A percentile compares a stretch with the other conserved stretches of the same genome.
Evolutionary conservation across 192 early-diverging fungal species (phyloP).

Genomic region (Geranomyces michiganensis): DNA sequence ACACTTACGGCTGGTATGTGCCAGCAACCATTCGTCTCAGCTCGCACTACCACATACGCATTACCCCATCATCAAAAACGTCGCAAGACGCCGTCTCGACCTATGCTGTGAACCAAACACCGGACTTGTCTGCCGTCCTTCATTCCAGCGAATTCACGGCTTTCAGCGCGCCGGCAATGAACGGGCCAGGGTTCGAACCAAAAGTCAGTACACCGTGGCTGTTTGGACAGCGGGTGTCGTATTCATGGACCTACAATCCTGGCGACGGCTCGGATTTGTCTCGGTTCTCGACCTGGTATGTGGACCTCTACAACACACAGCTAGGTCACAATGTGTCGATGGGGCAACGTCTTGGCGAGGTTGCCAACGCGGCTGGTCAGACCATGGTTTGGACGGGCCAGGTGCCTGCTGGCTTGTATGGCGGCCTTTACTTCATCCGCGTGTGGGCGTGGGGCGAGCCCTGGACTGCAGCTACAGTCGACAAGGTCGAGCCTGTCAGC

Average conservation of each 20-base stretch:
- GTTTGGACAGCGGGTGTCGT: not conserved
- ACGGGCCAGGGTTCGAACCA: slow-evolving; percentile 5
- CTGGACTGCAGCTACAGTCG: not conserved
- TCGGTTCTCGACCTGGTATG: slow-evolving; percentile 4
- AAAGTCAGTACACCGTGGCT: not conserved
- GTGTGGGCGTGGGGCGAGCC: slow-evolving; percentile 16
- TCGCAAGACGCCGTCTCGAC: not conserved
- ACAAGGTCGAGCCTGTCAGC: slow-evolving; percentile 16
- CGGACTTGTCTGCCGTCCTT: not conserved
- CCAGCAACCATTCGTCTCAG: slow-evolving; percentile 16
- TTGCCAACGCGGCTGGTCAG: not conserved
- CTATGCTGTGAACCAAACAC: not conserved
- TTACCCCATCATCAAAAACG: not conserved
- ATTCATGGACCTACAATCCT: slow-evolving; percentile 15
- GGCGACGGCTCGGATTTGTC: not conserved
- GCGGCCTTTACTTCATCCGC: slow-evolving; percentile 22
- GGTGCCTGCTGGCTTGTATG: slow-evolving; percentile 11
- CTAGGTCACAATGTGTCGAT: slow-evolving; percentile 9
- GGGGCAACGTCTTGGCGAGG: not conserved
- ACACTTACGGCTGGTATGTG: slow-evolving; percentile 17
- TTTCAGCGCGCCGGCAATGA: slow-evolving; percentile 9
- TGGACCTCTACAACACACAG: slow-evolving; percentile 22
- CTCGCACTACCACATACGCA: slow-evolving; percentile 16
- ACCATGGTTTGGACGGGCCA: not conserved
- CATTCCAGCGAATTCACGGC: slow-evolving; percentile 13